Evolutionary conservation across 2,329 filamentous ascomycete species (phyloP).

Genomic region (Mariannaea elegans): DNA sequence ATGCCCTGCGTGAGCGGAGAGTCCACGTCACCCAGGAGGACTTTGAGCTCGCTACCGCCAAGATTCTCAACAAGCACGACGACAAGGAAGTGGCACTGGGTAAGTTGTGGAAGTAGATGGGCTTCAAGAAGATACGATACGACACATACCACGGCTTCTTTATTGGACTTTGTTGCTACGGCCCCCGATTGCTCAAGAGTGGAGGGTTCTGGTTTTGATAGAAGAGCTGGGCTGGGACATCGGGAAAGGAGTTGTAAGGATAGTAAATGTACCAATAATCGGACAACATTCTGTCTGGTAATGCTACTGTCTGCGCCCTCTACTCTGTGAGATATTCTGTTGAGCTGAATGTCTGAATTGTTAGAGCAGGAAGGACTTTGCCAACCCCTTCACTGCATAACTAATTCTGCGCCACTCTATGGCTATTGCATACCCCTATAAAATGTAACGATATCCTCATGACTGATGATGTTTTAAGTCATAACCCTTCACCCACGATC

Average conservation of each 20-base stretch:
- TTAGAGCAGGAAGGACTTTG: too few species aligned
- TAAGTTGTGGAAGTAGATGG: constrained; percentile 72
- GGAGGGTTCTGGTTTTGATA: constrained; percentile 36
- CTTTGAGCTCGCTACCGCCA: constrained; percentile 97
- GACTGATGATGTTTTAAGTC: too few species aligned
- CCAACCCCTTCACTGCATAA: too few species aligned
- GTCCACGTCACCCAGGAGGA: constrained; percentile 99
- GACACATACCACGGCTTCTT: constrained; percentile 26
- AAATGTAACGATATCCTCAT: too few species aligned
- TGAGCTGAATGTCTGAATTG: background rate
- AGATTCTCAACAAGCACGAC: constrained; percentile 99
- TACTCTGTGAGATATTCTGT: background rate
- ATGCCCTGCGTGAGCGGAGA: constrained; percentile 90
- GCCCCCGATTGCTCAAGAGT: constrained; percentile 28
- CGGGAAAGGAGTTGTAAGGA: constrained; percentile 46
- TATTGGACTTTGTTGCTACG: constrained; percentile 35
- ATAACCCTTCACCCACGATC: too few species aligned
- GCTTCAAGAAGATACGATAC: constrained; percentile 24
- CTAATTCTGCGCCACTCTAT: too few species aligned
- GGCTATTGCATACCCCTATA: too few species aligned
- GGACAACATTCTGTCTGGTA: constrained; percentile 14
- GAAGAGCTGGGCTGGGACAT: constrained; percentile 39
- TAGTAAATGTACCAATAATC: constrained; percentile 46
- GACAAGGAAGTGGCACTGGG: constrained; percentile 94
- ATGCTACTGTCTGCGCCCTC: too few species aligned